Base-by-base conservation (phyloP, 495 filamentous ascomycete species). In the Penicillium coprophilum region DNA sequence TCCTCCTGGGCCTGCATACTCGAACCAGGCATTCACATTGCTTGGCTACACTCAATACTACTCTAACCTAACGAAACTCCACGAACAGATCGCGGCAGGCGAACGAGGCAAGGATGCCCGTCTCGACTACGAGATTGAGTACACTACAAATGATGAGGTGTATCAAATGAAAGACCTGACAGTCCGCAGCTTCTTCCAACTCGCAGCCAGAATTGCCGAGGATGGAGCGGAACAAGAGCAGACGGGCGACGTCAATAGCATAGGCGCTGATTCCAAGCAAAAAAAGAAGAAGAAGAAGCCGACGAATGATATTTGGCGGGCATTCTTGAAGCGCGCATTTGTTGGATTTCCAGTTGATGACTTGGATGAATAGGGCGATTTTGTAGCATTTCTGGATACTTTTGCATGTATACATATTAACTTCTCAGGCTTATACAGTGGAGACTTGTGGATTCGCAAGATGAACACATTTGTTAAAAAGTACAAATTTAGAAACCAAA, bases 1-100 rank as follows among this genome's bases (percentile, higher is more conserved):
- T 23, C 85, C 85, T 10, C 95, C 94, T 0, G 94, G 94, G 2
- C 94, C 94, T 0, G 95, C 90, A 4, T 97, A 99, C 70, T 93
- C 87, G 4, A 85, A 88, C 28, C 95, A 99, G 67, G 73, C 90
- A 0, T 76, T 96, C 23, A 87, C 89, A 0, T 74, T 88, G 57
- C 77, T 89, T 3, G 79, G 87, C 10, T 97, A 88, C 66, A 92
- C 85, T 4, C 94, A 99, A 62, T 97, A 95, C 74, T 96, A 80
- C 69, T 91, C 92, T 41, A 99, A 99, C 72, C 75, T 99, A 2
- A 97, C 95, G 0, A 72, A 80, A 56, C 86, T 95, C 75, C 95
- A 97, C 67, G 87, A 86, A 43, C 79, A 86, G 61, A 76, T 81
- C 55, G 55, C 55, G 2, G 46, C 61, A 4, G 10, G 45, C 34